Conservation (phyloP, 2,329 filamentous ascomycete species). For the Corinectria fuckeliana region DNA sequence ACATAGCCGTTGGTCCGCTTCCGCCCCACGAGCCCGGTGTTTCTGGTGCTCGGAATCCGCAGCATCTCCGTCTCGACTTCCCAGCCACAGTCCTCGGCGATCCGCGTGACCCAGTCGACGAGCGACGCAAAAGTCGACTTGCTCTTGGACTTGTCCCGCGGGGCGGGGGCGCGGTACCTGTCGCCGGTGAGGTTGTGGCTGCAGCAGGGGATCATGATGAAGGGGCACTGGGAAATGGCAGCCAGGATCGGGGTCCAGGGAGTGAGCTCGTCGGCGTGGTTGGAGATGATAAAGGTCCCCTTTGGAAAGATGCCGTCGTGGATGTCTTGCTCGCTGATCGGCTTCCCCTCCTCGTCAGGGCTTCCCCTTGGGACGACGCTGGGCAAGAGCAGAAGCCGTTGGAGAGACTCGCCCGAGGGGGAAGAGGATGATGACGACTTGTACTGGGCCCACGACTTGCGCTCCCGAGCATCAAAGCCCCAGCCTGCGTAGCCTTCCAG, state of each 20-base stretch:
- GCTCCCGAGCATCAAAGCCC: slow-evolving; percentile 87
- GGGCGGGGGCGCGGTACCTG: slow-evolving; percentile 70
- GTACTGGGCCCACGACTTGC: slow-evolving; percentile 86
- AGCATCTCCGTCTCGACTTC: slow-evolving; percentile 82
- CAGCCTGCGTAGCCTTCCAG: slow-evolving; percentile 83
- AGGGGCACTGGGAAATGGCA: slow-evolving; percentile 75
- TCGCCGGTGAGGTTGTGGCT: slow-evolving; percentile 84
- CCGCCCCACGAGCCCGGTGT: slow-evolving; percentile 80
- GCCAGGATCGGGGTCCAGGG: slow-evolving; percentile 94
- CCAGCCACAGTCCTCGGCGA: slow-evolving; percentile 78
- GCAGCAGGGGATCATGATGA: slow-evolving; percentile 95
- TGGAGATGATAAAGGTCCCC: slow-evolving; percentile 91
- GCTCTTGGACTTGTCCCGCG: slow-evolving; percentile 55
- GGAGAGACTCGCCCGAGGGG: slow-evolving; percentile 46
- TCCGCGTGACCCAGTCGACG: slow-evolving; percentile 75
- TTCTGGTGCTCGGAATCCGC: slow-evolving; percentile 90
- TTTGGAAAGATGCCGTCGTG: slow-evolving; percentile 71
- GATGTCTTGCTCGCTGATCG: slow-evolving; percentile 32
- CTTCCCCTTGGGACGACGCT: slow-evolving; percentile 43
- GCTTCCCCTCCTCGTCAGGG: slow-evolving; percentile 20
- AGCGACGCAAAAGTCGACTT: slow-evolving; percentile 83
- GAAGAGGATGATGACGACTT: slow-evolving; percentile 41
- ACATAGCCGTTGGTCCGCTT: slow-evolving; percentile 39
- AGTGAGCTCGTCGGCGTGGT: slow-evolving; percentile 96
- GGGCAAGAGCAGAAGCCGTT: slow-evolving; percentile 58